A percentile compares a stretch with the other conserved stretches of the same genome.
phyloP scores from a whole-genome alignment of 1,284 basidiomycete genomes.

The Hemileia vastatrix region DNA sequence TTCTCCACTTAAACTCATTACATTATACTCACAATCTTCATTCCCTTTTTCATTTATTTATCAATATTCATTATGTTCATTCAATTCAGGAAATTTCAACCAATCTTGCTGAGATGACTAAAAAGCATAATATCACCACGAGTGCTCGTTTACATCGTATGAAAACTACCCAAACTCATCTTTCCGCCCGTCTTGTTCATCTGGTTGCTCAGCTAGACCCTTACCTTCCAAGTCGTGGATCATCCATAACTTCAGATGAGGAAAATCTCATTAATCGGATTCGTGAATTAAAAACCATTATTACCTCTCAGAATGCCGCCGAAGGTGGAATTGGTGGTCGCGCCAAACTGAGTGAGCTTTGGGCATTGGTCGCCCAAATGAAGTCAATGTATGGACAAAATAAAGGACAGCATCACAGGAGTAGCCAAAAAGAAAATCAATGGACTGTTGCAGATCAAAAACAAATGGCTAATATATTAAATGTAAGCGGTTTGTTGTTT shows the following conservation, averaged over 20 bases:
- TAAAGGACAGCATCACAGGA: too few species aligned
- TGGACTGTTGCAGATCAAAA: too few species aligned
- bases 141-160: constrained; percentile 10
- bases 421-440: too few species aligned
- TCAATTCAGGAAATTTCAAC: constrained; percentile 12
- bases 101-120: constrained; percentile 9
- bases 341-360: constrained; percentile 10
- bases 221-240: constrained; percentile 3
- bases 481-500: too few species aligned
- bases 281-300: neutral
- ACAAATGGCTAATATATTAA: too few species aligned
- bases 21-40: neutral
- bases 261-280: constrained; percentile 5
- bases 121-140: constrained; percentile 8
- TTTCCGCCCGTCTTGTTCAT: constrained; percentile 1
- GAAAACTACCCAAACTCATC: constrained; percentile 7
- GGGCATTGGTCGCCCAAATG: constrained; percentile 5
- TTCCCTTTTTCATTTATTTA: neutral
- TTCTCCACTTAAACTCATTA: neutral
- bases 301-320: neutral
- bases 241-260: neutral
- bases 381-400: too few species aligned
- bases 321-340: constrained; percentile 6
- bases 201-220: constrained; percentile 2
- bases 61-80: neutral